phyloP scores from a whole-genome alignment of 192 early-diverging fungal species.

The Gamsiella multidivaricata region DNA sequence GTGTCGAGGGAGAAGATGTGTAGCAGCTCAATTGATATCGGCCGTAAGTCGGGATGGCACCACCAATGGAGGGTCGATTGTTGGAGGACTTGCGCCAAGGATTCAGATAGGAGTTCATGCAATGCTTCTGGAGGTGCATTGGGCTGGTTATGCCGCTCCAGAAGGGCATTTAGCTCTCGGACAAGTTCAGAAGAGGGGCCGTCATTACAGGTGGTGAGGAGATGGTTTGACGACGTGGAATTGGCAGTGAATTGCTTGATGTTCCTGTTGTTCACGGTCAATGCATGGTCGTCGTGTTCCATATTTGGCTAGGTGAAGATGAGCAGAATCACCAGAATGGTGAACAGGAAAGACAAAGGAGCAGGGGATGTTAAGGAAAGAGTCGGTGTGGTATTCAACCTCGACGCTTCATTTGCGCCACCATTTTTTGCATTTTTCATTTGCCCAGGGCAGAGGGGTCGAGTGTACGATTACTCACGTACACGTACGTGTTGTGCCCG shows the following conservation, averaged over 20 bases:
- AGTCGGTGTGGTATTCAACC: neutral
- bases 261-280: neutral
- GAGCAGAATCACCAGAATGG: neutral
- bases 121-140: constrained; percentile 13
- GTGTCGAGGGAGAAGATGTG: constrained; percentile 28
- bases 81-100: constrained; percentile 16
- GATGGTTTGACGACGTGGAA: too few species aligned
- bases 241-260: neutral
- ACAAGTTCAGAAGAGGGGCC: constrained; percentile 17
- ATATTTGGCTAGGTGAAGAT: neutral
- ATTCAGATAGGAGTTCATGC: constrained; percentile 20
- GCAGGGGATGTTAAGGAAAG: neutral
- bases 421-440: constrained; percentile 8
- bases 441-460: neutral
- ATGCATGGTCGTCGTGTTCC: neutral
- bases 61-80: constrained; percentile 39
- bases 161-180: constrained; percentile 1
- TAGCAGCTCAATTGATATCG: constrained; percentile 18
- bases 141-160: neutral
- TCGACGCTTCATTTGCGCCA: neutral
- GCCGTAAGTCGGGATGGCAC: constrained; percentile 33
- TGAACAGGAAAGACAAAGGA: neutral
- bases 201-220: constrained; percentile 11
- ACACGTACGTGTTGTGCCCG: too few species aligned
- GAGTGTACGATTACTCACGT: neutral